Evolutionary conservation across 768 basidiomycete genomes (phyloP), one percentile per base, ranked within the genome.

Genomic region (Rhizopogon salebrosus): DNA sequence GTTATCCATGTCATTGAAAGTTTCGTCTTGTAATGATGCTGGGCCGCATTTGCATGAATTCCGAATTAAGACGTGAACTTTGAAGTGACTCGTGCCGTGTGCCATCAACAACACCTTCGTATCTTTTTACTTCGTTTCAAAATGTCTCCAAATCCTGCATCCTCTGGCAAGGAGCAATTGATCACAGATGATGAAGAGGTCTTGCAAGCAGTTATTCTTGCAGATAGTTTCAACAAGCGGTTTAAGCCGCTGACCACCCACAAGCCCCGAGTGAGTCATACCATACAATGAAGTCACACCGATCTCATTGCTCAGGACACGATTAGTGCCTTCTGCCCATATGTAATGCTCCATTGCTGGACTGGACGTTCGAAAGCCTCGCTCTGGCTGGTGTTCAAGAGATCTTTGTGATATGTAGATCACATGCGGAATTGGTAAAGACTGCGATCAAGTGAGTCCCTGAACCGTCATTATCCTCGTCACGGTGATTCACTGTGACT

Each of bases 311-410:
- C 59, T 55, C 38, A 56, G 34, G 6, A n/a, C 48, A 18, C 3
- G 23, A 53, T 45, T 56, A 95, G 92, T 95, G 92, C 69, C 78
- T 98, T 10, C 76, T 98, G 22, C 97, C 95, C 1, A 81, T 98
- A 59, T 94, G 94, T 72, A 98, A 98, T 69, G 88, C 89, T 0
- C 88, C 94, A 4, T 72, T 99, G 27, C 77, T 99, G 31, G 91
- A 92, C 61, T 98, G 95, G 94, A 98, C 97, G 3, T 86, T 98
- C 55, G 97, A 99, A 66, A 89, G 89, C 66, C 80, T 99, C 34
- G 85, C 92, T 26, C 76, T 97, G n/a, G 92, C 93, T 31, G 93
- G 93, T 50, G 93, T 99, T 34, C 91, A 95, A 66, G 92, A 98
- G 71, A 89, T 97, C 54, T 95, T 97, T 66, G 88, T 99, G 41